Evolutionary conservation across 2,329 filamentous ascomycete species (phyloP), one percentile per base, ranked within the genome.

Genomic region (Aschersonia sp.): DNA sequence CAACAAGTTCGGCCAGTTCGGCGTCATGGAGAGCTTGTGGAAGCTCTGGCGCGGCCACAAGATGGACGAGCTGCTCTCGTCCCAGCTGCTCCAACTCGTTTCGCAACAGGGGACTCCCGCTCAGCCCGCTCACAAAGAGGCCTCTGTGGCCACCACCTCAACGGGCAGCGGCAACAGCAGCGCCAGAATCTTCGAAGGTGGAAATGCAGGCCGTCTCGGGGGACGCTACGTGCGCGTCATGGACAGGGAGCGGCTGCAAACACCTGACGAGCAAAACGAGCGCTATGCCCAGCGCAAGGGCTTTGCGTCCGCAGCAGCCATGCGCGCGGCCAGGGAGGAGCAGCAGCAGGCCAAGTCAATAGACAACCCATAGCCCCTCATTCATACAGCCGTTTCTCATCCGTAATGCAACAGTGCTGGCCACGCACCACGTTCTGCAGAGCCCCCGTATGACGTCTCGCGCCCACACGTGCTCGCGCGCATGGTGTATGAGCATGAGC

Each of bases 21-120:
- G 83, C 31, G 68, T 90, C 37, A 73, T 88, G 53, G 83, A 87
- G 54, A 76, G 81, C 49, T 62, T 94, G 44, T 98, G 92, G 92
- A 71, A 75, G 51, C 68, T 80, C 29, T 98, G 92, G 90, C 77
- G 86, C 50, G 77, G 81, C 58, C 73, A 77, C 47, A 95, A 95
- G 70, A 85, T 97, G 54, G 88, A 97, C 58, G 92, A 97, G 70
- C 69, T 94, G 46, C 70, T 98, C 48, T 80, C 87, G 0, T 81
- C 77, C 50, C 77, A 79, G 54, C 67, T 98, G 45, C 69, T 97
- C 50, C 77, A 85, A 56, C 65, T 82, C 43, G 66, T 78, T 6
- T 65, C 71, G 30, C 56, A 52, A 2, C 70, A 72, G 53, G 66
- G 66, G 73, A 76, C 39, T 42, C 46, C 32, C 35, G 39, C 6